Base-by-base conservation (phyloP, 768 basidiomycete species). In the Leccinum fibrillosum region DNA sequence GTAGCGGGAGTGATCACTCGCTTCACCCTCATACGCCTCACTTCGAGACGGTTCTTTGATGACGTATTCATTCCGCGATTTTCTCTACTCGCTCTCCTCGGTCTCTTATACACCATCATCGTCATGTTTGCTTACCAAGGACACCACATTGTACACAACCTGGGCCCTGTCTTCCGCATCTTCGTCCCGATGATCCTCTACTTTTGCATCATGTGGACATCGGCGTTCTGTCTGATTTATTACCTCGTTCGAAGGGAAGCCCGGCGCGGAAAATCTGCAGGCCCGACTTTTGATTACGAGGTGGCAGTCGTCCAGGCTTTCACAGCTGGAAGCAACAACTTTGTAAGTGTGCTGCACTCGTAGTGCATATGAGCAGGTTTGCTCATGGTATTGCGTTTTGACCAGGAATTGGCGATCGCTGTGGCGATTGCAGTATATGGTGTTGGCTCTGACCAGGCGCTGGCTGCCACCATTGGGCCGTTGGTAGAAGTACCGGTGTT, bases 401-500 rank as follows among this genome's bases (percentile, higher is more conserved):
- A 60, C 13, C 66, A 88, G 80, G 90, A 93, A 74, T 78, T 93
- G 0, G 90, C 92, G 0, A 94, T 94, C 54, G 91, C 92, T 0
- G 86, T 93, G 1, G 80, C 86, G 2, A 86, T 92, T 44, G 86
- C 89, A 0, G 83, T 87, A 0, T 94, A 86, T 70, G 91, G 92
- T 3, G 83, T 88, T 5, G 79, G 84, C 5, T 90, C 89, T 0
- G 84, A 88, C 55, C 86, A 94, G 72, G 90, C 89, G 0, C 76
- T 94, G 1, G 91, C 91, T 0, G 89, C 90, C 0, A 92, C 90
- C 0, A 86, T 89, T 21, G 88, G 89, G 0, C 88, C 86, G 0
- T 74, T 90, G n/a, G 83, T 88, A 0, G 86, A 90, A 66, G 91
- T 94, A 0, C 92, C 89, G 0, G 89, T 92, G 2, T 72, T 92